A percentile compares a stretch with the other conserved stretches of the same genome.
phyloP scores from a whole-genome alignment of 495 filamentous ascomycete genomes.

The Aspergillus nidulans region DNA sequence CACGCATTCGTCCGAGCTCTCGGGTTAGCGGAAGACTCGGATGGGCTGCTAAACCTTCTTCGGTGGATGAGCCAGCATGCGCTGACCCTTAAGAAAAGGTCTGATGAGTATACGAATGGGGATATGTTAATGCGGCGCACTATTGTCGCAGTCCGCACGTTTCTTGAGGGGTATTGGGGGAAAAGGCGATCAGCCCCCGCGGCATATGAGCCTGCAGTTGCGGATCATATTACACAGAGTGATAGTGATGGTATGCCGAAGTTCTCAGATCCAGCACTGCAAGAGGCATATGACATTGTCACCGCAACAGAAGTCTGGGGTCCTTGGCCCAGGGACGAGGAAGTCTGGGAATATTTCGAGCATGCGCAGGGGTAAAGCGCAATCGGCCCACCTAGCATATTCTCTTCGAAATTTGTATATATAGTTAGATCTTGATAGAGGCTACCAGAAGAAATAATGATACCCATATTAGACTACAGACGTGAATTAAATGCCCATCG shows the following conservation, averaged over 20 bases:
- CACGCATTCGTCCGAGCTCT: slow-evolving; percentile 52
- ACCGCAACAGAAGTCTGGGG: slow-evolving; percentile 43
- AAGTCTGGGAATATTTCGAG: slow-evolving; percentile 43
- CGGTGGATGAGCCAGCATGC: slow-evolving; percentile 49
- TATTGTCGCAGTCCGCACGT: slow-evolving; percentile 49
- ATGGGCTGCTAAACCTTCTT: slow-evolving; percentile 47
- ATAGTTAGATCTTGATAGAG: slow-evolving; percentile 19
- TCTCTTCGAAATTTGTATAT: slow-evolving; percentile 17
- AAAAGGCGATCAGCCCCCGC: not conserved
- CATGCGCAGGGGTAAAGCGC: slow-evolving; percentile 12
- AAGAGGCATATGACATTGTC: slow-evolving; percentile 42
- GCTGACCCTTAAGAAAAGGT: slow-evolving; percentile 29
- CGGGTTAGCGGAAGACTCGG: slow-evolving; percentile 44
- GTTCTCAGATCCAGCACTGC: slow-evolving; percentile 26
- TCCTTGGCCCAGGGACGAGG: slow-evolving; percentile 50
- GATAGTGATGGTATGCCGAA: slow-evolving; percentile 19
- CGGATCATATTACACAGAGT: not conserved
- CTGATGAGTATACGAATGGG: slow-evolving; percentile 41
- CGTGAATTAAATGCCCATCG: slow-evolving; percentile 9
- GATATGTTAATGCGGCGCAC: slow-evolving; percentile 41
- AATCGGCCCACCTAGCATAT: not conserved
- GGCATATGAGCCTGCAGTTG: not conserved
- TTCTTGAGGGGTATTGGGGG: slow-evolving; percentile 44
- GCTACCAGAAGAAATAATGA: not conserved
- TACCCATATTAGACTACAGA: slow-evolving; percentile 5